Percentiles rank a stretch among this genome's conserved stretches.
phyloP scores from a whole-genome alignment of 768 basidiomycete species.

The Scleroderma bovista region DNA sequence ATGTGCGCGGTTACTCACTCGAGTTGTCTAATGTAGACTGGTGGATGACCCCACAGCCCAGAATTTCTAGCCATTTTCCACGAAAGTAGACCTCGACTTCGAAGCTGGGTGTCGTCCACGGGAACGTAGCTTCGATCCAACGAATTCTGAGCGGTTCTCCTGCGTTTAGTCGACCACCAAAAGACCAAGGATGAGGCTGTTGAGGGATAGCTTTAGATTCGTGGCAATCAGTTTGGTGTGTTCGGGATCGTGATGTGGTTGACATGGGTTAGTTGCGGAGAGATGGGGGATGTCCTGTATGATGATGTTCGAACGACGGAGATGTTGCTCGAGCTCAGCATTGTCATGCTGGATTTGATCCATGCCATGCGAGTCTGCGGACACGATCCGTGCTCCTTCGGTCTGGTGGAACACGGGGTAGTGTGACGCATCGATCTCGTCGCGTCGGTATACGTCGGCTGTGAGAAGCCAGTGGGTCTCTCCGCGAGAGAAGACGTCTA shows the following conservation, averaged over 20 bases:
- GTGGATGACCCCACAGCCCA: conserved; percentile 88
- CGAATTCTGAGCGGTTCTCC: conserved; percentile 76
- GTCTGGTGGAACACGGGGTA: conserved; percentile 99
- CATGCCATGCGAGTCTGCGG: conserved; percentile 50
- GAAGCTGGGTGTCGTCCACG: conserved; percentile 96
- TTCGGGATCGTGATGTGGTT: conserved; percentile 67
- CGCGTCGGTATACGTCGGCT: conserved; percentile 95
- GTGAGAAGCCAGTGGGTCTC: conserved; percentile 84
- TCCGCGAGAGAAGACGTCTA: conserved; percentile 78
- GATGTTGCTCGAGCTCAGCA: conserved; percentile 46
- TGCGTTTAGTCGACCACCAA: conserved; percentile 53
- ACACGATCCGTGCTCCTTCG: conserved; percentile 86
- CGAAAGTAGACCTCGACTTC: conserved; percentile 97
- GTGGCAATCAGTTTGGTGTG: conserved; percentile 69
- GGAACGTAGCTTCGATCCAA: conserved; percentile 98
- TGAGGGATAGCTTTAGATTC: conserved; percentile 87
- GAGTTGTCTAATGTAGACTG: conserved; percentile 86
- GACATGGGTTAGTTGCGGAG: conserved; percentile 72
- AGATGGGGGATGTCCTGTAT: conserved; percentile 84
- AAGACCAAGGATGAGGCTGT: conserved; percentile 74
- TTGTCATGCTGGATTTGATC: conserved; percentile 70
- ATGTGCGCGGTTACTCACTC: conserved; percentile 45
- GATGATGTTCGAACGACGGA: conserved; percentile 69
- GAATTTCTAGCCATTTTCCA: conserved; percentile 95
- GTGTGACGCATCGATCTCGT: conserved; percentile 96